Percentiles rank a stretch among this genome's conserved stretches.
Evolutionary conservation across 176 grass and related monocot species (phyloP).

Genomic region (Aechmea fasciata): DNA sequence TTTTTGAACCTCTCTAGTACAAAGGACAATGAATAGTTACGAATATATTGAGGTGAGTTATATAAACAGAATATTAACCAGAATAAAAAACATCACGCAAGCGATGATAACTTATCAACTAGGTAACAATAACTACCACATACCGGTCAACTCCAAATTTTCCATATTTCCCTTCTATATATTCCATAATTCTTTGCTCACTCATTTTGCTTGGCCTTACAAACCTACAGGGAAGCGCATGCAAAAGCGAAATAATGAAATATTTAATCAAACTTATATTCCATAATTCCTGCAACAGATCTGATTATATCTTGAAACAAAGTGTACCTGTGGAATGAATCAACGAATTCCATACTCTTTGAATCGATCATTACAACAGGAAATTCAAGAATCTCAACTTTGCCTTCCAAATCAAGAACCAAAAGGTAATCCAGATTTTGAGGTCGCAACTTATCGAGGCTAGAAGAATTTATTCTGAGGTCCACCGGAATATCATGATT

Average conservation of each 20-base stretch:
- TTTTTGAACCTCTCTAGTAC: too few species aligned
- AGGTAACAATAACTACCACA: constrained; percentile 12
- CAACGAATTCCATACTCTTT: constrained; percentile 55
- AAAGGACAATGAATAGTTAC: too few species aligned
- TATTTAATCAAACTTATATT: neutral
- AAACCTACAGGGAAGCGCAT: constrained; percentile 46
- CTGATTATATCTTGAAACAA: constrained; percentile 18
- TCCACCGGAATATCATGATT: constrained; percentile 57
- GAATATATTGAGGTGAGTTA: too few species aligned
- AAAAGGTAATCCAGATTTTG: constrained; percentile 82
- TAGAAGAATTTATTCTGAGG: constrained; percentile 39
- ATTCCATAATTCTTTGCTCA: constrained; percentile 61
- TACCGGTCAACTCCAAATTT: constrained; percentile 91
- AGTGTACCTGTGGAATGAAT: constrained; percentile 81
- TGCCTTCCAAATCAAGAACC: constrained; percentile 87
- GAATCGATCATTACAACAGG: constrained; percentile 80
- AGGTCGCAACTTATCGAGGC: constrained; percentile 38
- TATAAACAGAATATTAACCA: too few species aligned
- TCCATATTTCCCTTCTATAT: constrained; percentile 94
- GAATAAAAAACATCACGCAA: constrained; percentile 4
- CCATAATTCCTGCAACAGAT: neutral
- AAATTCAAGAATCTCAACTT: constrained; percentile 96
- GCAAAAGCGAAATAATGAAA: neutral
- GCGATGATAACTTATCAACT: neutral
- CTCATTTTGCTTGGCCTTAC: constrained; percentile 58